Conservation (phyloP, 2,329 filamentous ascomycete species). For the Aurifilum marmelostoma region DNA sequence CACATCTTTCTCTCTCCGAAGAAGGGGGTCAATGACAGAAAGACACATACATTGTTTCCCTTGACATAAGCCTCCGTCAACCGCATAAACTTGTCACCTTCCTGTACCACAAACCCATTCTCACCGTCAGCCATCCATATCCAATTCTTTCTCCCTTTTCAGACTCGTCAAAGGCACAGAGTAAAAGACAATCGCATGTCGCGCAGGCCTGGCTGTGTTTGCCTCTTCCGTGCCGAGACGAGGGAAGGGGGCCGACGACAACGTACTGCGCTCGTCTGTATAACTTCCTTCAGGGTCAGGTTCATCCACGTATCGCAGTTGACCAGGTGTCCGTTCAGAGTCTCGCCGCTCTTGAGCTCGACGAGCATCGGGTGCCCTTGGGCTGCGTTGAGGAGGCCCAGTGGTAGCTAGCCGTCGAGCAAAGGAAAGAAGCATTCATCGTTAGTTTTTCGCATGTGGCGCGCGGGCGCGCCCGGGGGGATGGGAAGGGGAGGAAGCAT, state of each 20-base stretch:
- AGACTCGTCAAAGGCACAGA: too few relatives aligned
- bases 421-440: not conserved
- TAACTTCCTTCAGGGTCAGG: conserved; percentile 92
- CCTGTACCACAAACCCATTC: conserved; percentile 50
- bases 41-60: conserved; percentile 83
- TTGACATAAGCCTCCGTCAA: conserved; percentile 94
- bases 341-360: conserved; percentile 96
- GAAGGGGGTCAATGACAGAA: not conserved
- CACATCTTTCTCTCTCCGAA: too few relatives aligned
- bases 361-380: conserved; percentile 98
- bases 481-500: not conserved
- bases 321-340: conserved; percentile 92
- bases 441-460: not conserved
- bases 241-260: not conserved
- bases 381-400: conserved; percentile 89
- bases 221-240: not conserved
- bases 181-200: not conserved
- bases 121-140: conserved; percentile 20
- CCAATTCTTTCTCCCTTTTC: too few relatives aligned
- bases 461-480: not conserved
- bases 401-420: conserved; percentile 58
- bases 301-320: conserved; percentile 99
- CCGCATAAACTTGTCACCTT: conserved; percentile 91
- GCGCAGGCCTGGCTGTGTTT: not conserved
- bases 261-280: conserved; percentile 84